Base-by-base conservation (phyloP, 495 filamentous ascomycete genomes). In the Lasiosphaeria miniovina region DNA sequence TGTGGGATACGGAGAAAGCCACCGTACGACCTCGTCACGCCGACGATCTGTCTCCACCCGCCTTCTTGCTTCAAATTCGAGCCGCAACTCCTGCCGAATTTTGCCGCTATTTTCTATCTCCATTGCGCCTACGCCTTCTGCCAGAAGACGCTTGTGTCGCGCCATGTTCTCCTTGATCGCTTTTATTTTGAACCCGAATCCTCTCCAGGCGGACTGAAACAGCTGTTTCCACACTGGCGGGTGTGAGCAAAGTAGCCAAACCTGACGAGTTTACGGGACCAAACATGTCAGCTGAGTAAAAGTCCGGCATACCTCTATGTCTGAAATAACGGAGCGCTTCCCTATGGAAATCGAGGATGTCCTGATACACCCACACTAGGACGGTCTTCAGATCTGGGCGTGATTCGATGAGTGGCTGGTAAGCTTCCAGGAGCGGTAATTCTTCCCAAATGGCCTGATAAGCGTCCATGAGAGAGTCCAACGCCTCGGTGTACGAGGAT, bases 171-270 rank as follows among this genome's bases (percentile, higher is more conserved):
- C 72, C 0, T 64, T 58, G 41, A 74, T 58, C 36, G 77, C 71
- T 8, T 62, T 57, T 35, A 64, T 56, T n/a, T n/a, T n/a, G n/a
- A 54, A 77, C 71, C 35, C 54, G 53, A 8, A 67, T 62, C 10
- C 67, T 61, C 64, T 68, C 78, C 78, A 81, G 8, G 66, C 52
- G 14, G 72, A 53, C 31, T 55, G 53, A 49, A 74, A 73, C 35
- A 76, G 24, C 36, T 68, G 60, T 40, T 63, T 59, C 75, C 69
- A 75, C 14, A 58, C 57, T 54, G 40, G n/a, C n/a, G n/a, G n/a
- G n/a, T n/a, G n/a, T n/a, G n/a, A n/a, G n/a, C n/a, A n/a, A n/a
- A n/a, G n/a, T n/a, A n/a, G n/a, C n/a, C n/a, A n/a, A n/a, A n/a
- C n/a, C n/a, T n/a, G n/a, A n/a, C n/a, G n/a, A n/a, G n/a, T n/a